phyloP scores from a whole-genome alignment of 768 basidiomycete genomes.

The Candolleomyces efflorescens region DNA sequence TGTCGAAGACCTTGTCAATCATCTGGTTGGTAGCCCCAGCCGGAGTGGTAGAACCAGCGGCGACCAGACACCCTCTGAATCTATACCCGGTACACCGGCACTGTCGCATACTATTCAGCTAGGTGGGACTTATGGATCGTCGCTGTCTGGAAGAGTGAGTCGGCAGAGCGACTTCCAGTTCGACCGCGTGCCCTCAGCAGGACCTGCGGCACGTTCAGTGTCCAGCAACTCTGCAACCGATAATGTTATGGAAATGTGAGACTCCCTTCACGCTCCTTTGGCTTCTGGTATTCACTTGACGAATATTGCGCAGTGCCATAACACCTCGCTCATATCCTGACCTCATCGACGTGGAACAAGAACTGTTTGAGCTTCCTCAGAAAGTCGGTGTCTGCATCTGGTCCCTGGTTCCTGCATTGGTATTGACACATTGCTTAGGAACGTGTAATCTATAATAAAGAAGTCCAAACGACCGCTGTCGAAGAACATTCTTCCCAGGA shows the following conservation, averaged over 20 bases:
- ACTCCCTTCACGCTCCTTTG: slow-evolving; percentile 10
- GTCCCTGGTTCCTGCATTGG: background rate
- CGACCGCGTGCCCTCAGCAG: slow-evolving; percentile 27
- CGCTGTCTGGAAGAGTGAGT: slow-evolving; percentile 58
- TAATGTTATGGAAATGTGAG: slow-evolving; percentile 66
- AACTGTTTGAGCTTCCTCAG: slow-evolving; percentile 85
- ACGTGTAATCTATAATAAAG: slow-evolving; percentile 80
- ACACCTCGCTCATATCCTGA: slow-evolving; percentile 67
- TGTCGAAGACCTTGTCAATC: slow-evolving; percentile 68
- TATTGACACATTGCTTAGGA: slow-evolving; percentile 41
- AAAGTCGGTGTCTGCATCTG: slow-evolving; percentile 46
- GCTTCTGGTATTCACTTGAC: slow-evolving; percentile 4
- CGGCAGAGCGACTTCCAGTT: slow-evolving; percentile 62
- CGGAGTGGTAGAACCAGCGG: slow-evolving; percentile 41
- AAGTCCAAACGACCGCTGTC: slow-evolving; percentile 70
- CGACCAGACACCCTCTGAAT: slow-evolving; percentile 66
- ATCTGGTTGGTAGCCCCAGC: slow-evolving; percentile 47
- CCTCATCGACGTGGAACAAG: slow-evolving; percentile 85
- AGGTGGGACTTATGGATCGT: slow-evolving; percentile 29
- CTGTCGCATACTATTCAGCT: slow-evolving; percentile 33
- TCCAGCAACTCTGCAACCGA: slow-evolving; percentile 58
- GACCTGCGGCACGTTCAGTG: slow-evolving; percentile 37
- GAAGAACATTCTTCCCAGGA: slow-evolving; percentile 48
- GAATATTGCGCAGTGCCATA: slow-evolving; percentile 40
- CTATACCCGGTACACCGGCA: slow-evolving; percentile 68